Evolutionary conservation across 805 yeast species (phyloP), one percentile per base, ranked within the genome.

Genomic region (Ogataea trehalophila): DNA sequence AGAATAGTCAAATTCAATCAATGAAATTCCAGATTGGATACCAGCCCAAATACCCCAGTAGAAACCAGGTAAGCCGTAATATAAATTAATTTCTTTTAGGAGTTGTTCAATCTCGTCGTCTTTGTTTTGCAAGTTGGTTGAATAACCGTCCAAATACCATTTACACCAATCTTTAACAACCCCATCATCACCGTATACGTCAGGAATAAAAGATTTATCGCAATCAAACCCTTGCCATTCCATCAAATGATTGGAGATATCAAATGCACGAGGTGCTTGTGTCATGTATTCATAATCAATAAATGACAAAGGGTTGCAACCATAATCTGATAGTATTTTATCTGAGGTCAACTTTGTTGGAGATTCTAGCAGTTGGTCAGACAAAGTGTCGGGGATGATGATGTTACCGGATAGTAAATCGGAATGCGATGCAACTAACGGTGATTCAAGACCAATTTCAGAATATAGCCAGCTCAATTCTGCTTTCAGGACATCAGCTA

Each of bases 1-100:
- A 5, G 76, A 72, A 60, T 86, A 85, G 59, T 83, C 84, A 61
- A 85, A 85, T 55, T 86, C 92, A 41, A 85, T 85, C 29, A 78
- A 74, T 2, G 89, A 82, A 20, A 82, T 77, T 46, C 75, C 75
- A 50, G 84, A 73, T 63, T 85, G 94, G 45, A 86, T 85, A 50
- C 81, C 83, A 2, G 90, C 80, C 94, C 94, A 85, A 9, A 86
- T 74, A 1, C 92, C 91, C 94, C 94, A 85, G 61, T 83, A 85
- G 58, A 85, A 83, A 0, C 92, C 94, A 0, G 94, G 94, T 66
- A 85, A 66, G 0, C 94, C 94, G 69, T 83, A 86, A 69, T 77
- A 84, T 4, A 73, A 61, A 14, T 69, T 63, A 20, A 86, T 73
- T 60, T 85, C 91, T 13, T 68, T 63, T 18, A 85, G 75, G 31